These are phyloP conservation scores for Epicoccum nigrum DNA, from an alignment of 2,329 filamentous ascomycete genomes.

Conservation along the genomic window DNA sequence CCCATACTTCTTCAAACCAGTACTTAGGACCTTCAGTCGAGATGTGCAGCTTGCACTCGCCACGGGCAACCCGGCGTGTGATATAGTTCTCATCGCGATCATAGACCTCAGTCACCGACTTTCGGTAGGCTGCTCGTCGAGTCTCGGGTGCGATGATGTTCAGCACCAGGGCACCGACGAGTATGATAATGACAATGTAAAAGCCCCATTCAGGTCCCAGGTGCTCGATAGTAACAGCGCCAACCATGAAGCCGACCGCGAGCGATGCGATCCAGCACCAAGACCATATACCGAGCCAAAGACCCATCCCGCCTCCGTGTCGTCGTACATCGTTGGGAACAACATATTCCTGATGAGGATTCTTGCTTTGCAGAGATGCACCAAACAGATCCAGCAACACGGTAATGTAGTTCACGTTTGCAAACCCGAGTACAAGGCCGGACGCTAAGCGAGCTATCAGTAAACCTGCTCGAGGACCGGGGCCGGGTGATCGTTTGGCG, in stretches of 20 bases:
- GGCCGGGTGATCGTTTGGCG: constrained; percentile 61
- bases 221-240: constrained; percentile 69
- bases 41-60: constrained; percentile 79
- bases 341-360: constrained; percentile 75
- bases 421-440: constrained; percentile 73
- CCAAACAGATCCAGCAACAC: constrained; percentile 78
- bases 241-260: constrained; percentile 73
- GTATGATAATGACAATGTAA: constrained; percentile 72
- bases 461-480: constrained; percentile 65
- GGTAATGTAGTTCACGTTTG: constrained; percentile 76
- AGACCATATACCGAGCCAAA: constrained; percentile 70
- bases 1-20: constrained; percentile 78
- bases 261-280: constrained; percentile 78
- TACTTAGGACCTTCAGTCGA: constrained; percentile 73
- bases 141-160: constrained; percentile 77
- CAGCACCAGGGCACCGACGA: constrained; percentile 68
- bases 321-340: constrained; percentile 71
- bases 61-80: constrained; percentile 66
- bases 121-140: constrained; percentile 70
- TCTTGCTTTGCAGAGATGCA: constrained; percentile 72
- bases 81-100: constrained; percentile 54
- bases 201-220: constrained; percentile 75
- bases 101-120: constrained; percentile 67
- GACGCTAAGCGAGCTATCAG: constrained; percentile 69
- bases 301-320: constrained; percentile 77